Evolutionary conservation across 208 protist species (phyloP).

Genomic region (Trypanosoma caninum): DNA sequence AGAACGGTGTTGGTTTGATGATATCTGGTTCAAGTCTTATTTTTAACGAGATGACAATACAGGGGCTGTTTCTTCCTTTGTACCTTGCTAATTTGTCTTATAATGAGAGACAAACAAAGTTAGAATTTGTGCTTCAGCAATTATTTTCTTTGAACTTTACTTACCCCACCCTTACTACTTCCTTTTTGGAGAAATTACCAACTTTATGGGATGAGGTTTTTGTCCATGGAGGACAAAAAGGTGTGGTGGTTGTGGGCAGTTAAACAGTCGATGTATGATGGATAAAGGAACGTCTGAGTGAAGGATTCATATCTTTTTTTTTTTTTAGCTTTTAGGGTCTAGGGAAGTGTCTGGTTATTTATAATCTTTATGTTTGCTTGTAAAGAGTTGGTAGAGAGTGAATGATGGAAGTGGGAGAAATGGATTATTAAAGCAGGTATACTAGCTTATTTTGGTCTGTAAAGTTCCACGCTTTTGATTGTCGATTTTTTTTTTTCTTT

Average conservation of each 20-base stretch:
- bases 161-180: constrained; percentile 45
- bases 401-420: too few relatives aligned
- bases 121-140: constrained; percentile 58
- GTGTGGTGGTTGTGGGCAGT: constrained; percentile 38
- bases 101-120: constrained; percentile 52
- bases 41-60: constrained; percentile 72
- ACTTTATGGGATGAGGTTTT: constrained; percentile 72
- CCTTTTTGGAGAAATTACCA: constrained; percentile 58
- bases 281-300: too few relatives aligned
- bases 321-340: too few relatives aligned
- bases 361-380: too few relatives aligned
- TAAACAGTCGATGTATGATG: constrained; percentile 6
- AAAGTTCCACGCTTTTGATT: too few relatives aligned
- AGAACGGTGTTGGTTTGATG: constrained; percentile 68
- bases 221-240: constrained; percentile 66
- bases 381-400: too few relatives aligned
- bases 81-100: constrained; percentile 41
- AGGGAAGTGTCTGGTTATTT: too few relatives aligned
- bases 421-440: too few relatives aligned
- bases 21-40: constrained; percentile 63
- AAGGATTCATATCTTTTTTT: too few relatives aligned
- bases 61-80: constrained; percentile 59
- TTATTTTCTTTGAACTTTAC: constrained; percentile 30
- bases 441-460: too few relatives aligned
- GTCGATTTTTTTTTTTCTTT: not conserved